These are phyloP conservation scores for Colletotrichum truncatum DNA, from an alignment of 2,329 filamentous ascomycete genomes.

Conservation along the genomic window DNA sequence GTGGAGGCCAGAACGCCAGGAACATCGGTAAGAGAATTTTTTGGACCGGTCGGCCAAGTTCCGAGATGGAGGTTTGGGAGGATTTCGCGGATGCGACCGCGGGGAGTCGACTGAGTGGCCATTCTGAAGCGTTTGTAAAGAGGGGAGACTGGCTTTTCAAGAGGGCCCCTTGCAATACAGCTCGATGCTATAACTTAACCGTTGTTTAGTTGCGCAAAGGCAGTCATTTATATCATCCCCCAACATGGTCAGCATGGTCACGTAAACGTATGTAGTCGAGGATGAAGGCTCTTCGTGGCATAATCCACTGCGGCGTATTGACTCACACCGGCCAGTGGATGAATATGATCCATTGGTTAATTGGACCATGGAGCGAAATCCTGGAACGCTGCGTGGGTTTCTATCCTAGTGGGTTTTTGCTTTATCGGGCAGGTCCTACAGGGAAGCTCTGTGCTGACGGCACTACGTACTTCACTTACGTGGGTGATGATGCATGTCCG, in stretches of 20 bases:
- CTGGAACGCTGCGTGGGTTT: not conserved
- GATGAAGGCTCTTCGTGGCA: too few relatives aligned
- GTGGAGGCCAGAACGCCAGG: constrained; percentile 57
- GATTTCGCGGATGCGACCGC: constrained; percentile 51
- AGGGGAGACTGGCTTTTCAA: too few relatives aligned
- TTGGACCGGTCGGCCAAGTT: constrained; percentile 50
- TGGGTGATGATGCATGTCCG: not conserved
- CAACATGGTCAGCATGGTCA: too few relatives aligned
- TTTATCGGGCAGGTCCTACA: constrained; percentile 14
- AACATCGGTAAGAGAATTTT: constrained; percentile 62
- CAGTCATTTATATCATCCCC: too few relatives aligned
- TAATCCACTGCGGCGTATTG: too few relatives aligned
- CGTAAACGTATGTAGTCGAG: too few relatives aligned
- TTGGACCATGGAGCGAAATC: not conserved
- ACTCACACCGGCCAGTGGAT: not conserved
- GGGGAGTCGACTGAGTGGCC: constrained; percentile 16
- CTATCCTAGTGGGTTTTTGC: not conserved
- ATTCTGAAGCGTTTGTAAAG: too few relatives aligned
- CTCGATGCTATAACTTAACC: too few relatives aligned
- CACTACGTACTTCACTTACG: not conserved
- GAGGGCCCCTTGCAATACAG: too few relatives aligned
- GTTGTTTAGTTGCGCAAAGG: too few relatives aligned
- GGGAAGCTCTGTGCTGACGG: not conserved
- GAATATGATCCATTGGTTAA: not conserved
- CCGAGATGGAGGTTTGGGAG: constrained; percentile 55